Evolutionary conservation across 2,329 filamentous ascomycete species (phyloP), one percentile per base, ranked within the genome.

Genomic region (Chaetomium strumarium): DNA sequence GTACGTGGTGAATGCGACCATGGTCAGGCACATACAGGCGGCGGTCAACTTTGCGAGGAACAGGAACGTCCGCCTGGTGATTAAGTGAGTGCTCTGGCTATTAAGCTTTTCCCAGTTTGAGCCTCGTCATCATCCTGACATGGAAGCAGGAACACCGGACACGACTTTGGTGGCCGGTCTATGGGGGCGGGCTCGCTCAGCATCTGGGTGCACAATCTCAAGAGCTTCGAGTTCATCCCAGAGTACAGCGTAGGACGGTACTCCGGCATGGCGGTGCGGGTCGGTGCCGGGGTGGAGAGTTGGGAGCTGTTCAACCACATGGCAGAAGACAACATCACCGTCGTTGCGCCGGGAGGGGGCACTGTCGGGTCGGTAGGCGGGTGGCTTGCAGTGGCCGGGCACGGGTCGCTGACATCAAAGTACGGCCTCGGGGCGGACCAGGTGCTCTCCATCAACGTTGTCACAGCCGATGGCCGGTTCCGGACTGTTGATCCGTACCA

Each of bases 101-200:
- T 7, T 24, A 24, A 24, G 24, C 24, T 7, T 7, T 7, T 24
- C 24, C n/a, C n/a, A n/a, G n/a, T n/a, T 24, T 24, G 4, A 24
- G 7, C 24, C 24, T 24, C 7, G 24, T 24, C 24, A 24, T 7
- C 7, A 24, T 24, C 24, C 24, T 7, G 24, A 24, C 24, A 24
- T 24, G 7, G 24, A 24, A 24, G 24, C 24, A 56, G 53, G 41
- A 79, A 79, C 57, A 80, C 77, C 0, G 78, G 78, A 0, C 77
- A 81, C 60, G 77, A 79, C 53, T 74, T 72, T 55, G 69, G 75
- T 20, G 83, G 81, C 29, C 77, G 78, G 39, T 80, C 77, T 0
- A 81, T 80, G 0, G 83, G 82, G 6, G 74, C 74, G 2, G 80
- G 81, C 0, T 72, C 76, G 0, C 60, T 83, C 4, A 70, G 70